Conservation (phyloP, 495 filamentous ascomycete genomes). For the Hypoxylon rickii region DNA sequence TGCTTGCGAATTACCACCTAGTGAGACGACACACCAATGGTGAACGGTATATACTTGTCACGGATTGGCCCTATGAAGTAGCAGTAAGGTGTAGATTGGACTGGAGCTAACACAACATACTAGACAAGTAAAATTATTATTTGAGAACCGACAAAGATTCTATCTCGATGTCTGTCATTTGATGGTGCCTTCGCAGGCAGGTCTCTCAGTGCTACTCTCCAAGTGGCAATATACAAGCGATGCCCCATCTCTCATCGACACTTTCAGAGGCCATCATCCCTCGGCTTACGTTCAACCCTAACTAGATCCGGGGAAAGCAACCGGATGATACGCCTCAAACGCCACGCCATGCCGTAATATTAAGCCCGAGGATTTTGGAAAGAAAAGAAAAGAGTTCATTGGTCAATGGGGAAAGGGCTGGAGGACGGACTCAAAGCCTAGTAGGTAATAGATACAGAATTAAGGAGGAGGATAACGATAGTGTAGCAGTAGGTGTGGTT, state of each 20-base stretch:
- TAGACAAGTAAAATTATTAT: constrained; percentile 12
- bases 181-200: constrained; percentile 20
- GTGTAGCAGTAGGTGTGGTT: constrained; percentile 27
- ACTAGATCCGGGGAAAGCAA: constrained; percentile 5
- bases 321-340: constrained; percentile 19
- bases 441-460: constrained; percentile 39
- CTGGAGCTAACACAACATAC: background rate
- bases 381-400: too few species aligned
- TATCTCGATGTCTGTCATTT: constrained; percentile 16
- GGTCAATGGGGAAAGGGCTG: background rate
- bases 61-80: too few species aligned
- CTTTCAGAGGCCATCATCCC: constrained; percentile 6
- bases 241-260: constrained; percentile 13
- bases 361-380: constrained; percentile 13
- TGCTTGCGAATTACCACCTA: too few species aligned
- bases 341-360: constrained; percentile 23
- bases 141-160: constrained; percentile 16
- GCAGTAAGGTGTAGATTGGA: background rate
- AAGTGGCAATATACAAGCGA: constrained; percentile 17
- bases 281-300: constrained; percentile 1
- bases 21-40: too few species aligned
- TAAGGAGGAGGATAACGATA: constrained; percentile 35
- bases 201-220: constrained; percentile 12
- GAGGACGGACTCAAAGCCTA: constrained; percentile 13
- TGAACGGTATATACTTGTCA: too few species aligned